phyloP scores from a whole-genome alignment of 768 basidiomycete genomes.

The Boletus sensibilis region DNA sequence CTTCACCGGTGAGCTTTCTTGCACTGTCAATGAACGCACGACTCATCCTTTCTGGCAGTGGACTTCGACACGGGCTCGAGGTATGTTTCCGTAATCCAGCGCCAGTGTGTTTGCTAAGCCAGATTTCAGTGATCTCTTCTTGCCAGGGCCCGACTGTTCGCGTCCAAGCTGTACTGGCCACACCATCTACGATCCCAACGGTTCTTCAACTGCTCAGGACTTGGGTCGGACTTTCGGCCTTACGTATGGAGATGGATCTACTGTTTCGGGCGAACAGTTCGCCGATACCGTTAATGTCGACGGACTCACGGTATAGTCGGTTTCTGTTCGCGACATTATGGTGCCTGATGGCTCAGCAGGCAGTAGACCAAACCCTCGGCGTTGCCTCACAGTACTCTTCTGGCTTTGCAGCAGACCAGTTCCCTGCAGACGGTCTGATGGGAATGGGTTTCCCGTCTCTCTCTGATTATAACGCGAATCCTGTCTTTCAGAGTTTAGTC shows the following conservation, averaged over 20 bases:
- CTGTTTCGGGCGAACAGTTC: slow-evolving; percentile 8
- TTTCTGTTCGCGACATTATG: not conserved
- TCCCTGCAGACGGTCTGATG: slow-evolving; percentile 29
- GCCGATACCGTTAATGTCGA: slow-evolving; percentile 11
- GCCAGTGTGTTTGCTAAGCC: not conserved
- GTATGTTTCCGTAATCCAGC: not conserved
- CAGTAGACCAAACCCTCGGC: slow-evolving; percentile 12
- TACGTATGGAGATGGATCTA: not conserved
- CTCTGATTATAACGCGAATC: slow-evolving; percentile 33
- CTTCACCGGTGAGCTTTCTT: slow-evolving; percentile 4
- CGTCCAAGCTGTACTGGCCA: slow-evolving; percentile 31
- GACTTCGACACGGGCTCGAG: slow-evolving; percentile 30
- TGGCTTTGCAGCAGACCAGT: not conserved
- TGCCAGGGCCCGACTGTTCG: slow-evolving; percentile 28
- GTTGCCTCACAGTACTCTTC: slow-evolving; percentile 11
- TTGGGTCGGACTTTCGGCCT: not conserved
- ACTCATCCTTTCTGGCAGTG: slow-evolving; percentile 2
- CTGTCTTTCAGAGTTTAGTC: slow-evolving; percentile 43
- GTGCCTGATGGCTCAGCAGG: slow-evolving; percentile 7
- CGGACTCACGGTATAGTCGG: slow-evolving; percentile 6
- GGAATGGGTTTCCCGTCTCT: slow-evolving; percentile 45
- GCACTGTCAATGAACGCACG: not conserved
- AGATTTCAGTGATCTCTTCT: slow-evolving; percentile 26
- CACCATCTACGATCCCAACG: slow-evolving; percentile 30
- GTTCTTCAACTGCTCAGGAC: slow-evolving; percentile 10